Conservation (phyloP, 768 basidiomycete genomes). For the Tubosaeta sp. region DNA sequence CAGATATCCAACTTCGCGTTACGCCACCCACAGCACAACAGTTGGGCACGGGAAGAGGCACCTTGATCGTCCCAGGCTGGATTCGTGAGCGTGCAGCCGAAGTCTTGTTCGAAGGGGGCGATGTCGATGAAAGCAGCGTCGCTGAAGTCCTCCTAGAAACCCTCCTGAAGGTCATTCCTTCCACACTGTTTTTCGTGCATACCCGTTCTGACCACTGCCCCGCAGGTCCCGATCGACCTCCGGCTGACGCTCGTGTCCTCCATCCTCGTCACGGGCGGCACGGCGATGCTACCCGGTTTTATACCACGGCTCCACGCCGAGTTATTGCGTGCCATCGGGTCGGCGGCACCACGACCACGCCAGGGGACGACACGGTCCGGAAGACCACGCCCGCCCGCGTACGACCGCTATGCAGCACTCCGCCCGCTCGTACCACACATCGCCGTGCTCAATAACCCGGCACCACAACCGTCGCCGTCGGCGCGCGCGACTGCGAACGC, state of each 20-base stretch:
- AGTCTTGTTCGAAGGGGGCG: slow-evolving; percentile 84
- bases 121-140: slow-evolving; percentile 81
- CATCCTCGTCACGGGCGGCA: slow-evolving; percentile 85
- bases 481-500: slow-evolving; percentile 56
- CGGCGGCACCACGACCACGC: slow-evolving; percentile 32
- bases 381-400: slow-evolving; percentile 42
- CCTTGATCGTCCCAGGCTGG: slow-evolving; percentile 90
- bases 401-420: slow-evolving; percentile 73
- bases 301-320: slow-evolving; percentile 83
- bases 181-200: background rate
- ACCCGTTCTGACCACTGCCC: background rate
- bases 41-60: slow-evolving; percentile 69
- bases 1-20: slow-evolving; percentile 66
- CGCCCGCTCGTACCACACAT: slow-evolving; percentile 69
- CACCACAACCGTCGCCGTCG: slow-evolving; percentile 47
- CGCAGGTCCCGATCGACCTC: slow-evolving; percentile 84
- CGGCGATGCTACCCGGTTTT: slow-evolving; percentile 88
- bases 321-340: slow-evolving; percentile 57
- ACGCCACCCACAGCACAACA: slow-evolving; percentile 63
- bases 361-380: slow-evolving; percentile 34
- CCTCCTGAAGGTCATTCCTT: slow-evolving; percentile 61
- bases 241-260: slow-evolving; percentile 79
- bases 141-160: slow-evolving; percentile 78
- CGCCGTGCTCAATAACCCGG: slow-evolving; percentile 82
- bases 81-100: slow-evolving; percentile 89